phyloP scores from a whole-genome alignment of 371 early-diverging fungal species.

The Rhizopus arrhizus region DNA sequence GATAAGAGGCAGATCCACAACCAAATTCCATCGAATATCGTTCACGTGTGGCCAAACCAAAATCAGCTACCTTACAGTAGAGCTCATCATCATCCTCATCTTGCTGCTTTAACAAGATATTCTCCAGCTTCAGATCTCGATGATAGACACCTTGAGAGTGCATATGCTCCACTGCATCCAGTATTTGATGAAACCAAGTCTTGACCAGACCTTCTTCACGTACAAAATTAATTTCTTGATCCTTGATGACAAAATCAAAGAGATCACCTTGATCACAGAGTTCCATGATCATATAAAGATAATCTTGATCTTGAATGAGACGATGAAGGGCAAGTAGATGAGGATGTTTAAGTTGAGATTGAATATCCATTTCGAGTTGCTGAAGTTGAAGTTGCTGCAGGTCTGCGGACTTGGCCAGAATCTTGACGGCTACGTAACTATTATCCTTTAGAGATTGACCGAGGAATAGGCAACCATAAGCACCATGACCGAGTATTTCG shows the following conservation, averaged over 20 bases:
- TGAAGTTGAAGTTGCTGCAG: constrained; percentile 65
- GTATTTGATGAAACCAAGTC: constrained; percentile 54
- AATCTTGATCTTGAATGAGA: constrained; percentile 55
- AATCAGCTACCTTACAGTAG: constrained; percentile 79
- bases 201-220: constrained; percentile 45
- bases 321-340: constrained; percentile 66
- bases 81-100: constrained; percentile 43
- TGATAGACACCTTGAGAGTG: constrained; percentile 66
- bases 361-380: constrained; percentile 75
- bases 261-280: constrained; percentile 67
- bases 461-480: constrained; percentile 64
- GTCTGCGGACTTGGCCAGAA: constrained; percentile 66
- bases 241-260: constrained; percentile 61
- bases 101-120: constrained; percentile 59
- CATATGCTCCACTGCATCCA: constrained; percentile 58
- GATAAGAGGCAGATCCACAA: constrained; percentile 74
- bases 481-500: constrained; percentile 63
- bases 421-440: constrained; percentile 70
- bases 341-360: constrained; percentile 66
- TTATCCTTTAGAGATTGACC: constrained; percentile 49
- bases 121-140: constrained; percentile 83
- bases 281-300: constrained; percentile 64
- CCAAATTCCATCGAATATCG: constrained; percentile 73
- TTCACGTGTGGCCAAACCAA: constrained; percentile 81
- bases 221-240: constrained; percentile 35